These are phyloP conservation scores for Heimioporus sp. DNA, from an alignment of 768 basidiomycete species.

Conservation along the genomic window DNA sequence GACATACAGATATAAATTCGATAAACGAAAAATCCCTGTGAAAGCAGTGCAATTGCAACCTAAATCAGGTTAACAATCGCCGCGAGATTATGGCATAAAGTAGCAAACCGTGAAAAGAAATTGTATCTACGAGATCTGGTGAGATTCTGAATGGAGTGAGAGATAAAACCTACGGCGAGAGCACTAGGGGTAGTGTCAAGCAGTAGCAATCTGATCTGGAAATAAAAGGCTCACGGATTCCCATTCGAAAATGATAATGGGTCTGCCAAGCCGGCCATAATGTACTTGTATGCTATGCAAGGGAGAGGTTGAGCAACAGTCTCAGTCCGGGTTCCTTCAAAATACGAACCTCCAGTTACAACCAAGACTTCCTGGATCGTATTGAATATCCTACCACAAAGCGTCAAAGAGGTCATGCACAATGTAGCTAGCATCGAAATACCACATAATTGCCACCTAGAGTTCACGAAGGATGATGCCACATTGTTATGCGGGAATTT, in stretches of 20 bases:
- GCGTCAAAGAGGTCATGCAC: background rate
- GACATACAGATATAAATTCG: constrained; percentile 6
- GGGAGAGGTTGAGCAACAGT: background rate
- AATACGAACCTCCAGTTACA: constrained; percentile 6
- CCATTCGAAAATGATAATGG: background rate
- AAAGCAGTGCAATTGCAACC: background rate
- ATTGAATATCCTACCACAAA: background rate
- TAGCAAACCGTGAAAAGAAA: background rate
- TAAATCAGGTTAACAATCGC: background rate
- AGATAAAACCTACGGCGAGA: background rate
- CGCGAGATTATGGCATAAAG: background rate
- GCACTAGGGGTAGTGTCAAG: background rate
- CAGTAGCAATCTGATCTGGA: background rate
- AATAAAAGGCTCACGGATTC: background rate
- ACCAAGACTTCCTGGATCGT: constrained; percentile 5
- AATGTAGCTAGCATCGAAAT: background rate
- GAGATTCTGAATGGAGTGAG: no score
- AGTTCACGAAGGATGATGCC: background rate
- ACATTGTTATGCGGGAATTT: background rate
- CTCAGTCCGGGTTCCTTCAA: background rate
- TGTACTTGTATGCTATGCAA: constrained; percentile 2
- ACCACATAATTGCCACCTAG: constrained; percentile 7
- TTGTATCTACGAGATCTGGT: background rate
- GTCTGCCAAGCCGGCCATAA: background rate
- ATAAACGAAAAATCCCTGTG: constrained; percentile 8